Evolutionary conservation across 2,329 filamentous ascomycete genomes (phyloP), one percentile per base, ranked within the genome.

Genomic region (Cladosporium sp.): DNA sequence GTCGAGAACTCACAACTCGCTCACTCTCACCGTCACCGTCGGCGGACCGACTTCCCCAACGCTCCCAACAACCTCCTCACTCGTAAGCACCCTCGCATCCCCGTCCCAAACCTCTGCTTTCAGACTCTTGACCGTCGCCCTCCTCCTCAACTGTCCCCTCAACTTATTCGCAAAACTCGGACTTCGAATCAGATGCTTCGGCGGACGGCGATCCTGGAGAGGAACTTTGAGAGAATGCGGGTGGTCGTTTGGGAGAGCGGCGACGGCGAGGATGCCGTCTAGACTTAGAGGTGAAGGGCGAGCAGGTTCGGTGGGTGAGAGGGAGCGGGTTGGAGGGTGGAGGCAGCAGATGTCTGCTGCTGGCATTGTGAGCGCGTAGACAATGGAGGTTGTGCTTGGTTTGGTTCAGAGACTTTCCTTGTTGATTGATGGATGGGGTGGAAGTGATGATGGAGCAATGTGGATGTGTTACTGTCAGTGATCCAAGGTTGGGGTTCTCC

Each of bases 41-140:
- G 37, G 18, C 18, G 23, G 23, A 3, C 23, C 23, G 3, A 2
- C 18, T 6, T n/a, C 10, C n/a, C 37, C 35, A 31, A 14, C 61
- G 28, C 21, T 52, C 28, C 35, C 55, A 14, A 69, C 60, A 28
- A 72, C 62, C 61, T 72, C 69, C 55, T 62, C 55, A 16, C 65
- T 62, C 55, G 33, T 68, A 16, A 80, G 65, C 28, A 74, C 68
- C 64, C 74, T 65, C 33, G 77, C 77, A 69, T 80, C 78, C 14
- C 73, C 70, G 65, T 80, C 61, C 21, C 21, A 78, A 50, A 63
- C 57, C 49, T 67, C 68, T 16, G 37, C 64, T 16, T 53, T 63
- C 35, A 69, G 40, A 50, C 28, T 57, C 57, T 52, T 66, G n/a
- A 64, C 50, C 16, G 65, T 69, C 59, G 46, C 56, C 56, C 64